Evolutionary conservation across 805 yeast genomes (phyloP).

Genomic region (Tetrapisispora fleetii): DNA sequence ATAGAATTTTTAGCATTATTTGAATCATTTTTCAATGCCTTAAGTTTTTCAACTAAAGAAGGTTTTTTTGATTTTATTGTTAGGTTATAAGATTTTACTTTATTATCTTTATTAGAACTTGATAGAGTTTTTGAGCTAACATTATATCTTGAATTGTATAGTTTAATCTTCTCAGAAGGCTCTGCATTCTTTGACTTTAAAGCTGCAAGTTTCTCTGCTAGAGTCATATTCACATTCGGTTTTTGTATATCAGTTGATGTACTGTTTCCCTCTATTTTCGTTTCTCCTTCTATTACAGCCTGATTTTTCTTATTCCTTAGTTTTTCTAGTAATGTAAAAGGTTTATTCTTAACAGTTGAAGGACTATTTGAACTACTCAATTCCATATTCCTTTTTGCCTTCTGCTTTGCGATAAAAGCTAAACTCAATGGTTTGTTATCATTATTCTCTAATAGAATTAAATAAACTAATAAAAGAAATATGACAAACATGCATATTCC

Average conservation of each 20-base stretch:
- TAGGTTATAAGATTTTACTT: neutral
- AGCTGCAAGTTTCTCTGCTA: neutral
- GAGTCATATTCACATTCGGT: neutral
- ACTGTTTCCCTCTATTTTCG: too few relatives aligned
- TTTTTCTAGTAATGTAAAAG: neutral
- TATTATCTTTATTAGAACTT: too few relatives aligned
- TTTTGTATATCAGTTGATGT: neutral
- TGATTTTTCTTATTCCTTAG: neutral
- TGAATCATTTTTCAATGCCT: neutral
- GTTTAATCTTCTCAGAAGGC: neutral
- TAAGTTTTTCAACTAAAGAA: neutral
- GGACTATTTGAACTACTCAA: neutral
- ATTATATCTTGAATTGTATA: too few relatives aligned
- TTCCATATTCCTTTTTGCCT: conserved; percentile 1
- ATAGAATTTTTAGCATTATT: too few relatives aligned
- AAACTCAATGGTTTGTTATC: conserved; percentile 8
- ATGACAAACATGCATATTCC: neutral
- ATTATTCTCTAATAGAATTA: neutral
- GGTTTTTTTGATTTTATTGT: neutral
- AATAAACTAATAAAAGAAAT: neutral
- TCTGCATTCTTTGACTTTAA: neutral
- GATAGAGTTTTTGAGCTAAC: neutral
- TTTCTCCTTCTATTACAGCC: too few relatives aligned
- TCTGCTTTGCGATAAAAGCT: conserved; percentile 10
- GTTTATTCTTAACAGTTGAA: neutral